Conservation (phyloP, 441 rosid genomes). For the Pelargonium fulgidum region DNA sequence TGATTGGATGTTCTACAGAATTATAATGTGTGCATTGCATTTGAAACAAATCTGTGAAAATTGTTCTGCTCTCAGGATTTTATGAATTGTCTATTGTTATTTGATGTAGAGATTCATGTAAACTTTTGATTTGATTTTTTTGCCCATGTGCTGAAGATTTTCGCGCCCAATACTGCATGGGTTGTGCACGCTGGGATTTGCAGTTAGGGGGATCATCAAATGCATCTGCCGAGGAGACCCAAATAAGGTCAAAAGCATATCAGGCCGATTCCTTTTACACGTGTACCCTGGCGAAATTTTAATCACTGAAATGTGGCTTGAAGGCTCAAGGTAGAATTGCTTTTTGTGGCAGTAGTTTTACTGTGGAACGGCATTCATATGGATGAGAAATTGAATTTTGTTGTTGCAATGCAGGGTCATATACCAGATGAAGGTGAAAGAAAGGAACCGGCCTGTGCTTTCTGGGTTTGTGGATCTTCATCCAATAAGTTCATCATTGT, state of each 20-base stretch:
- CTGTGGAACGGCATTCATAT: not conserved
- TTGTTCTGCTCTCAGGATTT: not conserved
- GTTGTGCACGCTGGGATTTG: slow-evolving; percentile 76
- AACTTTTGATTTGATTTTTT: slow-evolving; percentile 20
- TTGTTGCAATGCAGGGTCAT: slow-evolving; percentile 46
- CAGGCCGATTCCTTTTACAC: slow-evolving; percentile 62
- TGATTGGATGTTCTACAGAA: no score
- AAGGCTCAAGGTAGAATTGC: slow-evolving; percentile 54
- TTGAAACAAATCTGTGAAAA: not conserved
- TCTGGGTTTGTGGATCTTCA: slow-evolving; percentile 65
- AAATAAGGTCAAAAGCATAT: slow-evolving; percentile 49
- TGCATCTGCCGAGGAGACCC: slow-evolving; percentile 69
- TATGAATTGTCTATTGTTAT: not conserved
- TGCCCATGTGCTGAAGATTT: slow-evolving; percentile 40
- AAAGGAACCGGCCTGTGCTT: slow-evolving; percentile 59
- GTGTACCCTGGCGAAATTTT: slow-evolving; percentile 83
- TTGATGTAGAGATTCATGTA: not conserved
- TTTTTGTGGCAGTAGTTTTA: not conserved
- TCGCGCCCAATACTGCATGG: slow-evolving; percentile 88
- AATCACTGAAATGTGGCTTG: slow-evolving; percentile 79
- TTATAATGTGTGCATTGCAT: no score
- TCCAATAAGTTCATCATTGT: slow-evolving; percentile 46
- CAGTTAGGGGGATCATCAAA: slow-evolving; percentile 73
- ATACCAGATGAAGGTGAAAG: slow-evolving; percentile 64
- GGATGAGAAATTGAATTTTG: slow-evolving; percentile 15